A percentile compares a stretch with the other conserved stretches of the same genome.
Evolutionary conservation across 306 rosid species (phyloP).

Genomic region (Senna siamea): DNA sequence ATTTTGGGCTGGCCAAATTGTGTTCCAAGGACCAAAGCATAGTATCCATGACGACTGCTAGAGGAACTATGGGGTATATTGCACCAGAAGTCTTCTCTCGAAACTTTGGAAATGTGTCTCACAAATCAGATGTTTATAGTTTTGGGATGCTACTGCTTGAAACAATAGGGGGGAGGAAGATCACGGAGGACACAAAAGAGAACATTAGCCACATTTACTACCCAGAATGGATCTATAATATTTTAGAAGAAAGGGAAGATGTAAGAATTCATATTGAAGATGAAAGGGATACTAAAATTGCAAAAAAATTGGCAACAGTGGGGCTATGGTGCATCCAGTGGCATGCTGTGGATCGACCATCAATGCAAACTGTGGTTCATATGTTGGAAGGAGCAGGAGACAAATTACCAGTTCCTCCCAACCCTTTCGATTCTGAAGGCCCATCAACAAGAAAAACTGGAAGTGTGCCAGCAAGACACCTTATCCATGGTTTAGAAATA

Average conservation of each 20-base stretch:
- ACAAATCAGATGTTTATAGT: conserved; percentile 44
- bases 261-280: conserved; percentile 25
- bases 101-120: conserved; percentile 44
- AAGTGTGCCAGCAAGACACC: neutral
- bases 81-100: conserved; percentile 51
- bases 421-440: conserved; percentile 29
- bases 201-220: conserved; percentile 16
- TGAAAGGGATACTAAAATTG: conserved; percentile 27
- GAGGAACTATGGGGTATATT: conserved; percentile 57
- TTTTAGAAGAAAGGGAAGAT: conserved; percentile 25
- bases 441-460: neutral
- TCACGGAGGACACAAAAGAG: neutral
- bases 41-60: conserved; percentile 45
- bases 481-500: conserved; percentile 16
- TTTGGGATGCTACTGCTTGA: conserved; percentile 50
- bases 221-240: conserved; percentile 34
- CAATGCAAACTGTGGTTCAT: conserved; percentile 37
- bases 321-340: conserved; percentile 45
- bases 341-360: conserved; percentile 40
- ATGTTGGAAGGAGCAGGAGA: conserved; percentile 36
- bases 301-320: conserved; percentile 34
- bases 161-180: conserved; percentile 43
- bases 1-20: conserved; percentile 51
- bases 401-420: conserved; percentile 28
- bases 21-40: conserved; percentile 47